phyloP scores from a whole-genome alignment of 306 rosid genomes.

The Delonix regia region DNA sequence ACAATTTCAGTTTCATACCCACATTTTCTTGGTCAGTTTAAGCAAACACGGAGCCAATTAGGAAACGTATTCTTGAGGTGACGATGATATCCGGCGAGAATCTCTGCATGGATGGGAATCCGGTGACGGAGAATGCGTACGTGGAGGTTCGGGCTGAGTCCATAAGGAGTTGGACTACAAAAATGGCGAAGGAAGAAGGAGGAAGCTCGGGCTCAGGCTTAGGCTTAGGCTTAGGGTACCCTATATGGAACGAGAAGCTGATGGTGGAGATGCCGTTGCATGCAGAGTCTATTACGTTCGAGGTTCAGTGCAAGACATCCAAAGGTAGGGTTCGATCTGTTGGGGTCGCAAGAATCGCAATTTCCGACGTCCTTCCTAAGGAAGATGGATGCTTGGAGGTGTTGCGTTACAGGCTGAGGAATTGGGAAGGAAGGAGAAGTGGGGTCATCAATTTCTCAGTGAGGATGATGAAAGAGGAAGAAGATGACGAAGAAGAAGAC shows the following conservation, averaged over 20 bases:
- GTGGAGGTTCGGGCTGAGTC: conserved; percentile 46
- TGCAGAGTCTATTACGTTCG: conserved; percentile 36
- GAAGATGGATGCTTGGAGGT: conserved; percentile 37
- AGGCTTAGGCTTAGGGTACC: conserved; percentile 23
- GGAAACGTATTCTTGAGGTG: conserved; percentile 45
- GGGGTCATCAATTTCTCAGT: conserved; percentile 61
- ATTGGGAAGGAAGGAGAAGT: conserved; percentile 42
- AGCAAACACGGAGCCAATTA: neutral
- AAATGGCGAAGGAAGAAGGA: conserved; percentile 16
- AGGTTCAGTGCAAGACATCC: conserved; percentile 44
- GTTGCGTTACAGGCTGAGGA: conserved; percentile 60
- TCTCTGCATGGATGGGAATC: conserved; percentile 40
- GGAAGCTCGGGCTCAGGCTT: too few species aligned
- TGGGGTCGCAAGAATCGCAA: conserved; percentile 44
- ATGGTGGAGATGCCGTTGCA: conserved; percentile 41
- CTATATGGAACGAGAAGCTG: conserved; percentile 50
- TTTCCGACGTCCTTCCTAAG: conserved; percentile 29
- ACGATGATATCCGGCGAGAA: conserved; percentile 51
- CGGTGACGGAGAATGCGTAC: conserved; percentile 35
- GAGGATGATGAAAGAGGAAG: neutral
- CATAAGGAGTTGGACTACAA: conserved; percentile 31
- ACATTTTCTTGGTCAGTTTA: too few species aligned
- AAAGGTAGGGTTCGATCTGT: conserved; percentile 7
- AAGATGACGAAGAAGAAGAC: too few species aligned
- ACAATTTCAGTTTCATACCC: neutral